phyloP scores from a whole-genome alignment of 2,329 filamentous ascomycete species.

The Didymella sp. region DNA sequence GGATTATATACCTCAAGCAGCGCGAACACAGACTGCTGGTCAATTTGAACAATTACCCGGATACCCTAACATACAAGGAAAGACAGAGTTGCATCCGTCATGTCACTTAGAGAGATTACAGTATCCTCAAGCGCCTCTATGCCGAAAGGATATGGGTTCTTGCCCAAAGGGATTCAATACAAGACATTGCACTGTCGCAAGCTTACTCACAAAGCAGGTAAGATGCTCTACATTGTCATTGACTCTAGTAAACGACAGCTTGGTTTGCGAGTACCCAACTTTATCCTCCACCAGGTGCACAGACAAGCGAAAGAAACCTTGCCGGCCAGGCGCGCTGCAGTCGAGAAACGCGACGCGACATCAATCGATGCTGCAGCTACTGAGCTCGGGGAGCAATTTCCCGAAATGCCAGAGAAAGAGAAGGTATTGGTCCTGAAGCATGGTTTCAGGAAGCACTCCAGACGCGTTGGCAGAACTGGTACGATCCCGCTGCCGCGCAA shows the following conservation, averaged over 20 bases:
- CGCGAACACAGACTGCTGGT: neutral
- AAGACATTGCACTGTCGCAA: slow-evolving; percentile 45
- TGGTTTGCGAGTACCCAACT: slow-evolving; percentile 54
- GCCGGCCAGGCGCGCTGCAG: slow-evolving; percentile 49
- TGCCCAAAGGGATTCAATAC: slow-evolving; percentile 45
- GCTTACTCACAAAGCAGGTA: slow-evolving; percentile 40
- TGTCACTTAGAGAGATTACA: slow-evolving; percentile 28
- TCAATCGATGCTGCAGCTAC: slow-evolving; percentile 31
- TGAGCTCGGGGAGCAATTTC: slow-evolving; percentile 52
- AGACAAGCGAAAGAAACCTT: slow-evolving; percentile 51
- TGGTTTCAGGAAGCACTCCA: slow-evolving; percentile 55
- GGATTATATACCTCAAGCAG: neutral
- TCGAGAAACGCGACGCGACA: slow-evolving; percentile 40
- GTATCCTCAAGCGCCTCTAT: slow-evolving; percentile 31
- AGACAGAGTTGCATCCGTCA: neutral
- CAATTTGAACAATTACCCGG: neutral
- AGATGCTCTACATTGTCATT: slow-evolving; percentile 39
- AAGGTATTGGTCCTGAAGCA: slow-evolving; percentile 49
- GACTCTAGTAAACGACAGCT: slow-evolving; percentile 36
- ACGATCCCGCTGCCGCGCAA: slow-evolving; percentile 51
- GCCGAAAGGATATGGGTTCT: slow-evolving; percentile 43
- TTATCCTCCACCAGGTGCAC: slow-evolving; percentile 50
- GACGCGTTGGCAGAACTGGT: slow-evolving; percentile 57
- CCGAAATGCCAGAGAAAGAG: slow-evolving; percentile 49
- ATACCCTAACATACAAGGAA: neutral